A percentile compares a stretch with the other conserved stretches of the same genome.
Conservation (phyloP, 805 yeast genomes). For the Jamesozyma hellenica region DNA sequence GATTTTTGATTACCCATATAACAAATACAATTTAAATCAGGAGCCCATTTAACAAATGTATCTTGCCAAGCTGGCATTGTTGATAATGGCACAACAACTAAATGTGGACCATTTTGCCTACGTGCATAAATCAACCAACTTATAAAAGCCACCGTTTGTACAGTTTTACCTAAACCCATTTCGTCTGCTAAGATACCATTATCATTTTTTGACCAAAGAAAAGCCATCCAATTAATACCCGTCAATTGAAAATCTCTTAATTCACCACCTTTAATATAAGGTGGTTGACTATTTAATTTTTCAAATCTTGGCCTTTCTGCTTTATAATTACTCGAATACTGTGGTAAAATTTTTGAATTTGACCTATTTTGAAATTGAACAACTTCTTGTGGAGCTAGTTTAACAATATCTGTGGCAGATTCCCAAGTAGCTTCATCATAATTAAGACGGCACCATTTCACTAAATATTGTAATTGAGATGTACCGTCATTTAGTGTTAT, state of each 20-base stretch:
- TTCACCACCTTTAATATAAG: conserved; percentile 81
- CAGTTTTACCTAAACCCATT: conserved; percentile 98
- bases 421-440: conserved; percentile 98
- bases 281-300: conserved; percentile 77
- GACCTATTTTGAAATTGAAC: conserved; percentile 70
- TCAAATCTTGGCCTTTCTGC: conserved; percentile 76
- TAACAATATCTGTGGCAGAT: conserved; percentile 76
- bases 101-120: conserved; percentile 94
- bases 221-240: conserved; percentile 99
- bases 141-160: conserved; percentile 88
- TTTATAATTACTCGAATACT: conserved; percentile 68
- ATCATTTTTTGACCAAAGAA: conserved; percentile 93
- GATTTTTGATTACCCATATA: conserved; percentile 88
- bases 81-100: conserved; percentile 91
- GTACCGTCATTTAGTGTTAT: conserved; percentile 43
- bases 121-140: conserved; percentile 94
- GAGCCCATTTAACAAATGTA: conserved; percentile 95
- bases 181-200: conserved; percentile 97
- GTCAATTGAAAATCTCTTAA: conserved; percentile 95
- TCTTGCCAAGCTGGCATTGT: conserved; percentile 99
- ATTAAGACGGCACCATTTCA: conserved; percentile 87
- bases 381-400: conserved; percentile 74
- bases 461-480: conserved; percentile 66
- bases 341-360: conserved; percentile 77
- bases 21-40: conserved; percentile 85